Percentiles rank a stretch among this genome's conserved stretches.
phyloP scores from a whole-genome alignment of 495 filamentous ascomycete species.

The Parathielavia appendiculata region DNA sequence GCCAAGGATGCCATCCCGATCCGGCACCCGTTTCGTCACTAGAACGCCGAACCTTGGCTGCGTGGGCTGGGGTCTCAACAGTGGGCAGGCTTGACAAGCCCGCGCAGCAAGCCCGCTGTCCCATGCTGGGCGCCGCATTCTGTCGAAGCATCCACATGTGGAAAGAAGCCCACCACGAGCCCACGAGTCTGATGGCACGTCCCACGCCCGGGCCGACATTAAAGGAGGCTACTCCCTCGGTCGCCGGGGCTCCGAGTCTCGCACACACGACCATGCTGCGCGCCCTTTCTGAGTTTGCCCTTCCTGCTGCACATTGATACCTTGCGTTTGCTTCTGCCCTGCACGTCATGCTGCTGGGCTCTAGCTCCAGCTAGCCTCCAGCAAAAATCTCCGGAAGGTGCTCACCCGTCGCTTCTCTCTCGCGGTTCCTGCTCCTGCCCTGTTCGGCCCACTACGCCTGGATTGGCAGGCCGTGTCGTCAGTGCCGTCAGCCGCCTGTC shows the following conservation, averaged over 20 bases:
- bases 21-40: slow-evolving; percentile 30
- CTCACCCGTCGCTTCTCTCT: slow-evolving; percentile 4
- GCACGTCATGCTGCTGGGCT: slow-evolving; percentile 27
- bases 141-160: slow-evolving; percentile 16
- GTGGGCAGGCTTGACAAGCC: slow-evolving; percentile 17
- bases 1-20: slow-evolving; percentile 22
- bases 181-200: slow-evolving; percentile 6
- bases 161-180: slow-evolving; percentile 21
- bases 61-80: not conserved
- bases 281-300: not conserved
- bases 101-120: slow-evolving; percentile 22
- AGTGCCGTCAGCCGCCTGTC: slow-evolving; percentile 18
- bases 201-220: slow-evolving; percentile 27
- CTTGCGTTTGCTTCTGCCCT: not conserved
- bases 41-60: slow-evolving; percentile 14
- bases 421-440: not conserved
- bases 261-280: slow-evolving; percentile 12
- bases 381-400: slow-evolving; percentile 12
- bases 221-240: slow-evolving; percentile 30
- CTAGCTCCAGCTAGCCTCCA: slow-evolving; percentile 20
- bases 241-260: slow-evolving; percentile 24
- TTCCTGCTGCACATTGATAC: not conserved
- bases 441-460: not conserved
- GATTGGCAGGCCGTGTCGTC: slow-evolving; percentile 16
- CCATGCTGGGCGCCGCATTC: too few species aligned